Evolutionary conservation across 129 eudicot species (phyloP).

Genomic region (Ambrosia artemisiifolia): DNA sequence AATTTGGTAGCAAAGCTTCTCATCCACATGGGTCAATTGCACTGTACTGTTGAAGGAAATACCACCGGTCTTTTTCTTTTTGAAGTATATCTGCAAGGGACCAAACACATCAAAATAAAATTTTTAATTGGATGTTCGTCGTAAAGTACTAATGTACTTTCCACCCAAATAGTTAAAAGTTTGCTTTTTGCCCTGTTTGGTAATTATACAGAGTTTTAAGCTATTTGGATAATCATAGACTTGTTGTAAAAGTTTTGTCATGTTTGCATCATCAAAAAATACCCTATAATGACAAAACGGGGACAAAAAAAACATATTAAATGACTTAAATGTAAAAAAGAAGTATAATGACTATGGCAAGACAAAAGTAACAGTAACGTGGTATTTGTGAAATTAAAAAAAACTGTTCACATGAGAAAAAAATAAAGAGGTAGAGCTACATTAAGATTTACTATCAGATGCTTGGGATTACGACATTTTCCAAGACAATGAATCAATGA

Average conservation of each 20-base stretch:
- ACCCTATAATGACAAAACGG: background rate
- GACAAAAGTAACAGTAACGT: background rate
- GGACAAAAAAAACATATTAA: background rate
- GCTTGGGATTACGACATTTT: background rate
- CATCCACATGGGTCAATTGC: conserved; percentile 89
- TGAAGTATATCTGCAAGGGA: conserved; percentile 78
- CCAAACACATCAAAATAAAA: conserved; percentile 15
- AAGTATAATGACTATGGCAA: background rate
- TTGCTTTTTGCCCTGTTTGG: background rate
- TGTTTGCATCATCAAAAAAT: background rate
- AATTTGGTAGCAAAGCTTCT: conserved; percentile 97
- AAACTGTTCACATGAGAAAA: background rate
- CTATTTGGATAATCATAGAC: background rate
- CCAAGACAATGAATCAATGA: background rate
- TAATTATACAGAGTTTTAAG: background rate
- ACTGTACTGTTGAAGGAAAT: conserved; percentile 94
- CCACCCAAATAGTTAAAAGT: background rate
- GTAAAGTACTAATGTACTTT: background rate
- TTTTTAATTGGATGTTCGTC: background rate
- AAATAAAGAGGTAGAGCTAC: background rate
- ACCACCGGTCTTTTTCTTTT: conserved; percentile 98
- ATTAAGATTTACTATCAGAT: background rate
- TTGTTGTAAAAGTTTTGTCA: background rate
- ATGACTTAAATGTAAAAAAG: background rate
- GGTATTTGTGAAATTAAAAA: background rate